Evolutionary conservation across 2,329 filamentous ascomycete species (phyloP).

Genomic region (Neonectria punicea): DNA sequence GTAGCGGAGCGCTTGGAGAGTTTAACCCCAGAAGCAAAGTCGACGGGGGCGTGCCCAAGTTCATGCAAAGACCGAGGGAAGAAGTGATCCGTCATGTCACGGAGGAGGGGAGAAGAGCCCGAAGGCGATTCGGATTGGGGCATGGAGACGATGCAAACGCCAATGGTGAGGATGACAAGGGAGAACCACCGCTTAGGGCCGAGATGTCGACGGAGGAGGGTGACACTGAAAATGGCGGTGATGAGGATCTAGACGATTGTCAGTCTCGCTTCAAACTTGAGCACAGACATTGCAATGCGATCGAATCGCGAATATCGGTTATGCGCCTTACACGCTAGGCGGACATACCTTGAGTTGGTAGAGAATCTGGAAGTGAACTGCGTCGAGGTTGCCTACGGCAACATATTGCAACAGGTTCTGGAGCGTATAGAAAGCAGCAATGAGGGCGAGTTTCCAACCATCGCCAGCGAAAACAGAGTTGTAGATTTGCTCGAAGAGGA

Average conservation of each 20-base stretch:
- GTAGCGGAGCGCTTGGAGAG: conserved; percentile 75
- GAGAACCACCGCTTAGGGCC: conserved; percentile 82
- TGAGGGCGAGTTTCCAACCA: conserved; percentile 94
- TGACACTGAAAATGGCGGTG: conserved; percentile 86
- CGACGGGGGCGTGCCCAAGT: conserved; percentile 64
- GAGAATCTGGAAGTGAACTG: conserved; percentile 91
- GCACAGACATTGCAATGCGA: background rate
- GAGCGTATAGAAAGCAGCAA: conserved; percentile 87
- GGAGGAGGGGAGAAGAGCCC: conserved; percentile 63
- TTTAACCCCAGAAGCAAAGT: conserved; percentile 28
- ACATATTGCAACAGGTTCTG: conserved; percentile 96
- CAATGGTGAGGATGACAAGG: conserved; percentile 80
- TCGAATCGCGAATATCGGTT: background rate
- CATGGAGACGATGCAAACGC: conserved; percentile 87
- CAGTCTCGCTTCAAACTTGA: background rate
- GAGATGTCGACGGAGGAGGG: conserved; percentile 77
- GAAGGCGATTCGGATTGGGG: conserved; percentile 68
- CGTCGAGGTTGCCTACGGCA: conserved; percentile 89
- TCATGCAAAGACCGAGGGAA: conserved; percentile 85
- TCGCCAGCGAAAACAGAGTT: conserved; percentile 87
- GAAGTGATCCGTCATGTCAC: conserved; percentile 73
- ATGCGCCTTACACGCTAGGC: background rate
- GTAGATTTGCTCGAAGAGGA: conserved; percentile 82
- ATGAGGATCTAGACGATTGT: conserved; percentile 73
- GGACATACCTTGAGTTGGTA: conserved; percentile 84